Base-by-base conservation (phyloP, 2,329 filamentous ascomycete species). In the Botrytis porri region DNA sequence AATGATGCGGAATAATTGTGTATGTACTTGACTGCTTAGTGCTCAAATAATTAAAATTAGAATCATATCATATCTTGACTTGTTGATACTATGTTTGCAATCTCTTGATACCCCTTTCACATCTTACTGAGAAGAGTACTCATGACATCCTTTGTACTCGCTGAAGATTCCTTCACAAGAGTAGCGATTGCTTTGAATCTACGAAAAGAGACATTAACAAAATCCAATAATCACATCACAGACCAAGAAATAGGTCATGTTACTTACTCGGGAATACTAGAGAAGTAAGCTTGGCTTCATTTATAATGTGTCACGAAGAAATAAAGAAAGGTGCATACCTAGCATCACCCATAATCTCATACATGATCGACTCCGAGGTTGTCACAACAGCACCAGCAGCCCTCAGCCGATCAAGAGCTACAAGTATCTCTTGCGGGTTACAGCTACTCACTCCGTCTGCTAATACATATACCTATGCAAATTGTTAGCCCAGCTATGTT, bases 391-490 rank as follows among this genome's bases (percentile, higher is more conserved):
- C 93, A 1, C 95, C 95, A 77, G 92, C 94, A 77, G 87, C 86
- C 77, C 93, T 85, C 83, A 98, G 81, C 75, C 95, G 84, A 35
- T 88, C 90, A 74, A 98, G 84, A 64, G 95, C 95, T 76, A 98
- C 84, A 1, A 87, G 87, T 12, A 97, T 88, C 84, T 98, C 95
- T 80, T 93, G 90, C 29, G 85, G 84, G 83, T 98, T 97, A 81
- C 93, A 94, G 83, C 92, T 95, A 80, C 92, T 95, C 60, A 98
- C 95, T 45, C 90, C 95, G 82, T 98, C 95, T 70, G 94, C 93
- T 45, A 98, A 85, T 57, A 98, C 85, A 82, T 97, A 97, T 10
- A 71, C 69, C 69, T 71, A 48, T 16, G 35, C 51, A 18, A 25
- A 9, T 8, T 18, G 10, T 65, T 29, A 54, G 61, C 12, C 41